Conservation (phyloP, 768 basidiomycete genomes). For the Mycena latifolia region DNA sequence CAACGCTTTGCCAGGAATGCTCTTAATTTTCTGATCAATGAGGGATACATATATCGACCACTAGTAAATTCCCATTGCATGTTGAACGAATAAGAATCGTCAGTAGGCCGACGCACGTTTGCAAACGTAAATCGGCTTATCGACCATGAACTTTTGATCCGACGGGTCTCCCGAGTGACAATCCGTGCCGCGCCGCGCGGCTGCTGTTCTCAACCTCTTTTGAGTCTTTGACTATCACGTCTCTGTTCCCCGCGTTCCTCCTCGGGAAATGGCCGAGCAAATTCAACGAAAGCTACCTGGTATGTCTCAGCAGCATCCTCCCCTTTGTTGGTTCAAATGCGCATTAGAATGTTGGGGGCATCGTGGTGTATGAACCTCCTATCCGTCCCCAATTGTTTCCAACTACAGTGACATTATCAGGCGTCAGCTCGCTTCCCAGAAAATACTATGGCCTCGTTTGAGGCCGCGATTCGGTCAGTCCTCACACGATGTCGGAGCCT, state of each 20-base stretch:
- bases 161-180: no score
- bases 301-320: neutral
- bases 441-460: constrained; percentile 81
- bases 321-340: neutral
- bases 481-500: neutral
- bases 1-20: neutral
- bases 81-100: constrained; percentile 12
- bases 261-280: constrained; percentile 14
- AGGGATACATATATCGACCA: constrained; percentile 8
- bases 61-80: constrained; percentile 7
- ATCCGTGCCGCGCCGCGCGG: no score
- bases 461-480: constrained; percentile 66
- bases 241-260: no score
- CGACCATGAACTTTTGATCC: no score
- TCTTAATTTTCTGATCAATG: neutral
- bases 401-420: constrained; percentile 44
- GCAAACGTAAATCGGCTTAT: no score
- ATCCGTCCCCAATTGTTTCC: neutral
- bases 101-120: no score
- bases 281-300: constrained; percentile 21
- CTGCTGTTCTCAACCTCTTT: no score
- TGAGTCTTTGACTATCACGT: no score
- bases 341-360: constrained; percentile 60
- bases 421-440: constrained; percentile 76
- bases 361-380: constrained; percentile 40